A percentile compares a stretch with the other conserved stretches of the same genome.
phyloP scores from a whole-genome alignment of 2,329 filamentous ascomycete genomes.

The Davidsoniella australis region DNA sequence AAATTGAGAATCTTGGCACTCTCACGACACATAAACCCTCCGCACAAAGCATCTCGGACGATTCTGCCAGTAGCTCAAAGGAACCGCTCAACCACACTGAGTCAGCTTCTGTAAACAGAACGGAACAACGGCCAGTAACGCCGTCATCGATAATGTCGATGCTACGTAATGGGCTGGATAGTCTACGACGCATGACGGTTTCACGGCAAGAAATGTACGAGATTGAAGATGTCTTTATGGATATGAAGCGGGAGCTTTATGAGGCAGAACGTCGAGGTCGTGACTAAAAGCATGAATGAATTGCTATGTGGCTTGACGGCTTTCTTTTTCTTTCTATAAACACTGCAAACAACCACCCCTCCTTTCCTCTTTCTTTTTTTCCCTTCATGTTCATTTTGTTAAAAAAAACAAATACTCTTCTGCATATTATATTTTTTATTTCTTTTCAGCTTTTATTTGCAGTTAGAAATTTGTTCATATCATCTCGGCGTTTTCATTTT shows the following conservation, averaged over 20 bases:
- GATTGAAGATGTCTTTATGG: conserved; percentile 64
- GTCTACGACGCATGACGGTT: conserved; percentile 41
- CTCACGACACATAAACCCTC: background rate
- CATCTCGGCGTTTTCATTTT: no score
- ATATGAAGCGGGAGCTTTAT: conserved; percentile 58
- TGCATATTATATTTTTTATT: no score
- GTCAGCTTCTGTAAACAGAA: background rate
- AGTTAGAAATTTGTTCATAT: no score
- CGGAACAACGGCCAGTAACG: background rate
- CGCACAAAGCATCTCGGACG: background rate
- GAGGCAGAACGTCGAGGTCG: conserved; percentile 47
- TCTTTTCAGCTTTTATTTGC: no score
- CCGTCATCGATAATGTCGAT: conserved; percentile 18
- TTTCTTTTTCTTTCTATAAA: no score
- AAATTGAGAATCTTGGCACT: background rate
- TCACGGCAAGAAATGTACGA: conserved; percentile 48
- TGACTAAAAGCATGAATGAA: conserved; percentile 12
- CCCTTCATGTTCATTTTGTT: background rate
- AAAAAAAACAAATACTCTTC: no score
- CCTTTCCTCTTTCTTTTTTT: background rate
- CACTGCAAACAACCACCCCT: no score
- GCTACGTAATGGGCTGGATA: conserved; percentile 28
- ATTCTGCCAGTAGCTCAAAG: background rate
- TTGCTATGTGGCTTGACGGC: no score
- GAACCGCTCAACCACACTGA: background rate